A percentile compares a stretch with the other conserved stretches of the same genome.
These are phyloP conservation scores for Coemansia sp. DNA, from an alignment of 192 early-diverging fungal species.

Conservation along the genomic window DNA sequence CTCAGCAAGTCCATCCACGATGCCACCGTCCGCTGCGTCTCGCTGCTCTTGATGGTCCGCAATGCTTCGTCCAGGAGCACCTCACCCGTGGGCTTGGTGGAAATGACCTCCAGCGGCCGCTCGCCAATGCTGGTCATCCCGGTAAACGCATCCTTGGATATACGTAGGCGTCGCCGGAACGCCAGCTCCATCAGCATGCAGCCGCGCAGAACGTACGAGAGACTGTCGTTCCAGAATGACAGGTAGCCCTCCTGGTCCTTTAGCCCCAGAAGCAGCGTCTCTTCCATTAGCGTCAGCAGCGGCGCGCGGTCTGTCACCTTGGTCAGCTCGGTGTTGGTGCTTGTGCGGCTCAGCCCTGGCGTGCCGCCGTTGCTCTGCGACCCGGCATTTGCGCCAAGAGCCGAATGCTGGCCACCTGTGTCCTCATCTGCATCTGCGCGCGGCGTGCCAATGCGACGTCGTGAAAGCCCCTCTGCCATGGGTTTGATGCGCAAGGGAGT, in stretches of 20 bases:
- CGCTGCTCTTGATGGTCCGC: conserved; percentile 84
- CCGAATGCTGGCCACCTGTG: no score
- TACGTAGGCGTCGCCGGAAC: conserved; percentile 82
- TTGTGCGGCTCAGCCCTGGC: not conserved
- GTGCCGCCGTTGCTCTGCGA: not conserved
- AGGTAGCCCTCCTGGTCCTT: conserved; percentile 94
- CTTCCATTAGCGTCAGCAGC: conserved; percentile 91
- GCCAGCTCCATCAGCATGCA: conserved; percentile 97
- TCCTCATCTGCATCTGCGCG: conserved; percentile 17
- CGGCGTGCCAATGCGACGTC: conserved; percentile 40
- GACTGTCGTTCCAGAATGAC: conserved; percentile 99
- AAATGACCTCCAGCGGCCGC: conserved; percentile 78
- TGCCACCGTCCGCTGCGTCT: conserved; percentile 68
- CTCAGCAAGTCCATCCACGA: conserved; percentile 98
- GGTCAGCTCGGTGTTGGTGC: conserved; percentile 2
- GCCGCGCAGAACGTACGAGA: conserved; percentile 92
- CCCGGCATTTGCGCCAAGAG: no score
- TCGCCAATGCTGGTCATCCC: conserved; percentile 68
- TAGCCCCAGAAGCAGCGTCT: conserved; percentile 87
- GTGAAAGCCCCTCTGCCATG: conserved; percentile 46
- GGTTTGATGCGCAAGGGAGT: not conserved
- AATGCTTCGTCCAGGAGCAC: conserved; percentile 94
- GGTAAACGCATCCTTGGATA: conserved; percentile 75
- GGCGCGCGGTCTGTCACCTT: conserved; percentile 55
- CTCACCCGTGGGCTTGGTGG: conserved; percentile 83